phyloP scores from a whole-genome alignment of 202 grass and related monocot species.

The Elaeis oleifera region DNA sequence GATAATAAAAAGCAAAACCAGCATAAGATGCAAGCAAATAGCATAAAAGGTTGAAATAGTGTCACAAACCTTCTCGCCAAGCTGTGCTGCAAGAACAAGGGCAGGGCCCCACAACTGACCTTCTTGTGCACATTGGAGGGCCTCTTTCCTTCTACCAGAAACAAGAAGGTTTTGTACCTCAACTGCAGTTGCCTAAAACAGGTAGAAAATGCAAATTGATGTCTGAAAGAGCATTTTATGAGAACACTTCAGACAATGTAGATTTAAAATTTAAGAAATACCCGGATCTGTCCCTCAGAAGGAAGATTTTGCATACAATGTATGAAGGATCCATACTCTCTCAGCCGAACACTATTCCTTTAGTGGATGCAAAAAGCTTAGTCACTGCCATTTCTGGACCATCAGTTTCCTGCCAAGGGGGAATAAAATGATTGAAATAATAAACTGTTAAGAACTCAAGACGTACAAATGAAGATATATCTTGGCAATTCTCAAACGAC shows the following conservation, averaged over 20 bases:
- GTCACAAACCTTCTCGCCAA: constrained; percentile 70
- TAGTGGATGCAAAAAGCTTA: constrained; percentile 83
- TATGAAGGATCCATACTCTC: constrained; percentile 37
- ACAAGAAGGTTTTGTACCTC: constrained; percentile 93
- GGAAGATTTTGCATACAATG: constrained; percentile 71
- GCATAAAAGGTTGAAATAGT: not conserved
- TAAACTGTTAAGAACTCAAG: constrained; percentile 4
- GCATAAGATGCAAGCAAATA: not conserved
- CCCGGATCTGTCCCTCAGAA: constrained; percentile 75
- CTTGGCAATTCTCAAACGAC: too few species aligned
- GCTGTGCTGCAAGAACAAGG: constrained; percentile 83
- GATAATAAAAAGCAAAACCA: not conserved
- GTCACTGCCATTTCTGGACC: constrained; percentile 91
- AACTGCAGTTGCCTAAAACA: constrained; percentile 65
- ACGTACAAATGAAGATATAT: not conserved
- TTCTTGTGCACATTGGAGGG: constrained; percentile 71
- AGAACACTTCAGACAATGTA: not conserved
- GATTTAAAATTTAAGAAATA: constrained; percentile 33
- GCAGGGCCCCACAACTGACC: constrained; percentile 96
- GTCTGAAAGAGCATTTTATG: constrained; percentile 4
- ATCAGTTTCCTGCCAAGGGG: constrained; percentile 55
- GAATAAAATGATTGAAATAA: constrained; percentile 23
- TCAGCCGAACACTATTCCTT: constrained; percentile 34
- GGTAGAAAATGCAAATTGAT: constrained; percentile 5
- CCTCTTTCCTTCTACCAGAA: constrained; percentile 73